Evolutionary conservation across 2,329 filamentous ascomycete genomes (phyloP).

Genomic region (Fusarium lyarnte): DNA sequence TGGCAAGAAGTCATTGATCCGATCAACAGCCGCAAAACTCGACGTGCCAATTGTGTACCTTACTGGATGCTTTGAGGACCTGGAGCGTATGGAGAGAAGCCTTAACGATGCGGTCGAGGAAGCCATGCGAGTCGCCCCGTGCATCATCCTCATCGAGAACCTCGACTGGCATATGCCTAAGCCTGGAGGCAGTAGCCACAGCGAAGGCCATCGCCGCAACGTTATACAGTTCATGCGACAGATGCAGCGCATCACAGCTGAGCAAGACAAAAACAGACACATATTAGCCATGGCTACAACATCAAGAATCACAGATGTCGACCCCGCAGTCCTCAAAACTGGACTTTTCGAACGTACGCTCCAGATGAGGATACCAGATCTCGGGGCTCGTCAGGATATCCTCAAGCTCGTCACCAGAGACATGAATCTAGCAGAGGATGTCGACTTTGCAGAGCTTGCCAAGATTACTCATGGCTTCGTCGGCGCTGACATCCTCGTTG

Average conservation of each 20-base stretch:
- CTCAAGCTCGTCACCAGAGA: constrained; percentile 76
- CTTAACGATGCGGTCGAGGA: constrained; percentile 68
- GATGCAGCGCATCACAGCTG: constrained; percentile 82
- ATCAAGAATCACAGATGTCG: constrained; percentile 85
- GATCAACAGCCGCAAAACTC: constrained; percentile 76
- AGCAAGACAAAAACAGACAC: constrained; percentile 75
- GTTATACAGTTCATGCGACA: constrained; percentile 84
- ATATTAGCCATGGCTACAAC: constrained; percentile 93
- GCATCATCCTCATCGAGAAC: constrained; percentile 90
- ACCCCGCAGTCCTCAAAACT: constrained; percentile 77
- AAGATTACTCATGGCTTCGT: constrained; percentile 93
- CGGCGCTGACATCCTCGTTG: constrained; percentile 82
- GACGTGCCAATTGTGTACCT: constrained; percentile 77
- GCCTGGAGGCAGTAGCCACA: constrained; percentile 77
- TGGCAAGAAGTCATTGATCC: constrained; percentile 81
- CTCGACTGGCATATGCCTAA: constrained; percentile 88
- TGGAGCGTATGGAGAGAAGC: constrained; percentile 52
- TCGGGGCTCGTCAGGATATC: constrained; percentile 80
- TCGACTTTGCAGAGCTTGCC: constrained; percentile 79
- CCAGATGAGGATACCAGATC: constrained; percentile 87
- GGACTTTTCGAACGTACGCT: constrained; percentile 86
- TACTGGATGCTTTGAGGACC: constrained; percentile 49
- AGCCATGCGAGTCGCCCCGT: constrained; percentile 85
- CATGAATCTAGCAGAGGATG: constrained; percentile 70
- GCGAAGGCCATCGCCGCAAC: constrained; percentile 90